These are phyloP conservation scores for Gonium pectorale DNA, from an alignment of 139 green algal species.

Conservation along the genomic window DNA sequence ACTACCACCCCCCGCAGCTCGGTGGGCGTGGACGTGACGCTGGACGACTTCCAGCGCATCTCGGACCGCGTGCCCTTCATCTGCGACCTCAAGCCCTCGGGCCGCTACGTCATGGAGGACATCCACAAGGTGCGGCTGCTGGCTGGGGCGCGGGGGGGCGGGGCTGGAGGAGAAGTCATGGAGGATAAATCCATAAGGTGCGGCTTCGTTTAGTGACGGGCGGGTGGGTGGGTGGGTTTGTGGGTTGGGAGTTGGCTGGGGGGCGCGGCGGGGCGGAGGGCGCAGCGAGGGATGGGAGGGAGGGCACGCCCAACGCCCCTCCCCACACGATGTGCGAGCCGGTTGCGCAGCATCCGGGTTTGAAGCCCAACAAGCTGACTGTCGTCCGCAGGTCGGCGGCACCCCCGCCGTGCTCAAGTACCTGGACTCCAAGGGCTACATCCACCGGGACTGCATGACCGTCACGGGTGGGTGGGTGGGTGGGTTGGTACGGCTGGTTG, in stretches of 20 bases:
- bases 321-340: no score
- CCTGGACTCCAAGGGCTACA: constrained; percentile 88
- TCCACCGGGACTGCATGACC: constrained; percentile 92
- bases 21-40: constrained; percentile 82
- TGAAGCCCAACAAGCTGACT: not conserved
- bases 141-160: no score
- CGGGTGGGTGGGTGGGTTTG: no score
- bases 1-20: constrained; percentile 41
- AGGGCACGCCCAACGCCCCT: no score
- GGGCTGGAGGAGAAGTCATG: no score
- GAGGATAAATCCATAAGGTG: no score
- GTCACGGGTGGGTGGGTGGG: constrained; percentile 78
- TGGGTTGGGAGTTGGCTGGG: no score
- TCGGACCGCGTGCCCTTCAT: constrained; percentile 94
- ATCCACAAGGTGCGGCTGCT: constrained; percentile 86
- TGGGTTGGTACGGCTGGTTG: not conserved
- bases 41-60: constrained; percentile 97
- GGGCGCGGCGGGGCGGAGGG: no score
- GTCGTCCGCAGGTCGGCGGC: constrained; percentile 77
- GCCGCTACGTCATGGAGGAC: constrained; percentile 99
- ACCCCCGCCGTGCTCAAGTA: constrained; percentile 98
- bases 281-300: no score
- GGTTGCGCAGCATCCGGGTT: not conserved
- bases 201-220: no score
- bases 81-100: constrained; percentile 95